A percentile compares a stretch with the other conserved stretches of the same genome.
phyloP scores from a whole-genome alignment of 1,139 yeast genomes.

The Geotrichum aggregatum region DNA sequence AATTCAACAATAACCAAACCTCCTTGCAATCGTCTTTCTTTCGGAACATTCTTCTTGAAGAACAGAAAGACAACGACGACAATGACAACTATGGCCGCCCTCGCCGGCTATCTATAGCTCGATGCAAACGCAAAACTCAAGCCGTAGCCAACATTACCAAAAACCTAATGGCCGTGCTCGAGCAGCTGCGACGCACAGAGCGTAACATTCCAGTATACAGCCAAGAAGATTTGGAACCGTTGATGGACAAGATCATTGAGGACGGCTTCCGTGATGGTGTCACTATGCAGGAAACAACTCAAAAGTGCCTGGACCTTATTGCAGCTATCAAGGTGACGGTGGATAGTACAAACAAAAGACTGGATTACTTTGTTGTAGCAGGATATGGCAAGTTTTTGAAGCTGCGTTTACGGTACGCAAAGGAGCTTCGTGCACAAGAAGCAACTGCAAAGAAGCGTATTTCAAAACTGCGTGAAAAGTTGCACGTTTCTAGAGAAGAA shows the following conservation, averaged over 20 bases:
- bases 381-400: constrained; percentile 7
- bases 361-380: constrained; percentile 5
- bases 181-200: constrained; percentile 6
- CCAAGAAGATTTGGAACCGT: constrained; percentile 9
- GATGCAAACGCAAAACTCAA: neutral
- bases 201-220: constrained; percentile 3
- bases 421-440: constrained; percentile 19
- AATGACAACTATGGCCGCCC: neutral
- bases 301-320: constrained; percentile 5
- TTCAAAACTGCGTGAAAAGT: constrained; percentile 20
- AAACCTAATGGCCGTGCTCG: constrained; percentile 1
- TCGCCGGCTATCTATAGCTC: neutral
- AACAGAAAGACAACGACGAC: too few relatives aligned
- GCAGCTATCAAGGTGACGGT: constrained; percentile 6
- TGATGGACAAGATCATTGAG: constrained; percentile 7
- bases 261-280: constrained; percentile 14
- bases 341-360: constrained; percentile 6
- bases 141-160: neutral
- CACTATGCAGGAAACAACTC: constrained; percentile 7
- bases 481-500: neutral
- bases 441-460: constrained; percentile 14
- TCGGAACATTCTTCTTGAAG: neutral
- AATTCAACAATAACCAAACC: too few relatives aligned
- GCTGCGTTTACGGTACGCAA: neutral
- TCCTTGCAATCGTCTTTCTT: neutral